These are phyloP conservation scores for Aureobasidium pullulans DNA, from an alignment of 2,329 filamentous ascomycete species.

Conservation along the genomic window DNA sequence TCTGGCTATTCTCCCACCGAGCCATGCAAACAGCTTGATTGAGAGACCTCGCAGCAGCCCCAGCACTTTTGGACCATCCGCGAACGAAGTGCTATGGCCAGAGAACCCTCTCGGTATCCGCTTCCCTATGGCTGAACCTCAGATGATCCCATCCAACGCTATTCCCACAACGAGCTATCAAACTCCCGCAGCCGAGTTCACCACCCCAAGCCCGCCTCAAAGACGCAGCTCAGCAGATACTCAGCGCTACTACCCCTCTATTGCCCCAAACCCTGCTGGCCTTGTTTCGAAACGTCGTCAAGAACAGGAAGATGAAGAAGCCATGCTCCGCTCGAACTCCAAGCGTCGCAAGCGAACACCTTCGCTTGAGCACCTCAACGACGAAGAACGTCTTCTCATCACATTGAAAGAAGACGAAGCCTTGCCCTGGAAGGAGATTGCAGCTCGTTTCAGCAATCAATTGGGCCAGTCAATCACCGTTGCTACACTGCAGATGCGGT, in stretches of 20 bases:
- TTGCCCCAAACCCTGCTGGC: slow-evolving; percentile 36
- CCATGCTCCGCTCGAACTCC: slow-evolving; percentile 16
- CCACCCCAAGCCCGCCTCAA: slow-evolving; percentile 20
- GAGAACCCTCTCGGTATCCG: slow-evolving; percentile 34
- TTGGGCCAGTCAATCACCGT: slow-evolving; percentile 40
- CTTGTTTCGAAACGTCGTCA: slow-evolving; percentile 33
- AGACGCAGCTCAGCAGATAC: slow-evolving; percentile 15
- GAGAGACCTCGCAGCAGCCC: slow-evolving; percentile 12
- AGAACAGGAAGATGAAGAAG: slow-evolving; percentile 30
- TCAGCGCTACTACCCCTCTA: slow-evolving; percentile 35
- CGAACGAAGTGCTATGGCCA: slow-evolving; percentile 32
- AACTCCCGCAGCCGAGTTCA: slow-evolving; percentile 20
- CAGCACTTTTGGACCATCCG: slow-evolving; percentile 23
- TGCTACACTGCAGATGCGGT: slow-evolving; percentile 48
- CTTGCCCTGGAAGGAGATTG: slow-evolving; percentile 50
- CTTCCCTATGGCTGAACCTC: slow-evolving; percentile 22
- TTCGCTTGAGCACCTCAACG: slow-evolving; percentile 32
- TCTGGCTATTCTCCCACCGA: slow-evolving; percentile 1
- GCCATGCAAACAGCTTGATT: background rate
- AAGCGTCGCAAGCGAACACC: slow-evolving; percentile 38
- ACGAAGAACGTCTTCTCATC: slow-evolving; percentile 45
- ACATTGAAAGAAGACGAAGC: slow-evolving; percentile 46
- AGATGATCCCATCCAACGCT: background rate
- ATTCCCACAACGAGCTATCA: background rate
- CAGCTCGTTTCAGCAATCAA: slow-evolving; percentile 41